phyloP scores from a whole-genome alignment of 176 grass and related monocot genomes.

The Poa pratensis region DNA sequence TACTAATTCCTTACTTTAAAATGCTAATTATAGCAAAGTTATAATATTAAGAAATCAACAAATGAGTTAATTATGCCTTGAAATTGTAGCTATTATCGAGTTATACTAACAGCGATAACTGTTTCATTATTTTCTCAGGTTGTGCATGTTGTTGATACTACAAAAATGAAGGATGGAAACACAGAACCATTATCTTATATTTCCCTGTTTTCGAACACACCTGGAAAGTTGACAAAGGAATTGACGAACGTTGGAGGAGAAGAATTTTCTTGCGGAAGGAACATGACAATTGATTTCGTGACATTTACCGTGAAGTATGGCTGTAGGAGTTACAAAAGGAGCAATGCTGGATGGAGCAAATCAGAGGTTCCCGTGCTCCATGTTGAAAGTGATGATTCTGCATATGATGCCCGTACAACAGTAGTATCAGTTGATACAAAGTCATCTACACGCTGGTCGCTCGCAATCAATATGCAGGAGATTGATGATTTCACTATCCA shows the following conservation, averaged over 20 bases:
- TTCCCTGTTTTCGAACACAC: conserved; percentile 86
- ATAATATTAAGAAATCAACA: not conserved
- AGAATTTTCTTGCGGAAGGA: conserved; percentile 82
- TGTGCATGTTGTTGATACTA: conserved; percentile 92
- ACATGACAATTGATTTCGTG: conserved; percentile 70
- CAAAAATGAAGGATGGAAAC: conserved; percentile 52
- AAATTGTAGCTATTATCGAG: not conserved
- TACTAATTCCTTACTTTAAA: not conserved
- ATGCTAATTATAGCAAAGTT: not conserved
- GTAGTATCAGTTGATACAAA: conserved; percentile 74
- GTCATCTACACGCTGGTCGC: conserved; percentile 73
- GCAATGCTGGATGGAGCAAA: conserved; percentile 68
- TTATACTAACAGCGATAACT: conserved; percentile 26
- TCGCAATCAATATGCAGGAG: conserved; percentile 84
- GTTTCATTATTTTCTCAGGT: conserved; percentile 62
- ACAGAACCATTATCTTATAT: conserved; percentile 71
- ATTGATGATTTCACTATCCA: conserved; percentile 77
- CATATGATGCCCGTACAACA: conserved; percentile 56
- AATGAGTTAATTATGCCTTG: not conserved
- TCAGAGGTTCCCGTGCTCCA: conserved; percentile 68
- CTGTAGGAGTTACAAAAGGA: conserved; percentile 72
- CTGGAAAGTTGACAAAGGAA: conserved; percentile 86
- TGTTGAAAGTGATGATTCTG: conserved; percentile 78
- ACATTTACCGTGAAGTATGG: conserved; percentile 93
- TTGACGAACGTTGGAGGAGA: conserved; percentile 61